A percentile compares a stretch with the other conserved stretches of the same genome.
phyloP scores from a whole-genome alignment of 257 asterid genomes.

The Salvia hispanica region DNA sequence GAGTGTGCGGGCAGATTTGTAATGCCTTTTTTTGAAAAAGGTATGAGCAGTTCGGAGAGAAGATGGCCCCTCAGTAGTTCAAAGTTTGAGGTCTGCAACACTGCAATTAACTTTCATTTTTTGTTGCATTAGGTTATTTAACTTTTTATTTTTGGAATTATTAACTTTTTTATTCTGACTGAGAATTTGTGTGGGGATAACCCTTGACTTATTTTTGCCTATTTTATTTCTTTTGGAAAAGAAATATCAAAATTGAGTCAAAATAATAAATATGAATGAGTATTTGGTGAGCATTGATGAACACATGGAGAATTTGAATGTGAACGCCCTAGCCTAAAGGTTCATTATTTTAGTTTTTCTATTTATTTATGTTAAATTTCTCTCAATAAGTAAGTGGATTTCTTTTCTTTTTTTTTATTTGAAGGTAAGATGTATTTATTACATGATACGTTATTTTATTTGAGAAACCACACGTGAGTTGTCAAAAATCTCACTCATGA shows the following conservation, averaged over 20 bases:
- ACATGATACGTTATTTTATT: background rate
- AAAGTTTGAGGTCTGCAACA: slow-evolving; percentile 32
- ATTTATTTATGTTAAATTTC: background rate
- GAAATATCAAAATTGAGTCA: slow-evolving; percentile 14
- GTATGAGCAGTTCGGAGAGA: slow-evolving; percentile 32
- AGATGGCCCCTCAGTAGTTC: slow-evolving; percentile 33
- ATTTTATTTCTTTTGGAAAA: background rate
- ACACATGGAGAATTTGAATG: slow-evolving; percentile 40
- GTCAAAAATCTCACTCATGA: background rate
- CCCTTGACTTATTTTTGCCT: slow-evolving; percentile 23
- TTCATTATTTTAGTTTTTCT: background rate
- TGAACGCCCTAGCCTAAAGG: background rate
- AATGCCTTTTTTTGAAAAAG: slow-evolving; percentile 28
- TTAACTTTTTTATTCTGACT: background rate
- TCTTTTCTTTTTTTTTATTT: too few species aligned
- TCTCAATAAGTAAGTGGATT: too few species aligned
- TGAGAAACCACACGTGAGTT: slow-evolving; percentile 9
- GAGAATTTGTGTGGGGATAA: slow-evolving; percentile 5
- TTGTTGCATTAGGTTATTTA: slow-evolving; percentile 13
- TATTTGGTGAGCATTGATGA: slow-evolving; percentile 38
- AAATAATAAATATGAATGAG: slow-evolving; percentile 11
- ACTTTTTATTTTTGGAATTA: background rate
- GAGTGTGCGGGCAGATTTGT: slow-evolving; percentile 31
- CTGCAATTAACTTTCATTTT: slow-evolving; percentile 30
- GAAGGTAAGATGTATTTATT: too few species aligned